Evolutionary conservation across 2,329 filamentous ascomycete genomes (phyloP).

Genomic region (Trichoderma arundinaceum): DNA sequence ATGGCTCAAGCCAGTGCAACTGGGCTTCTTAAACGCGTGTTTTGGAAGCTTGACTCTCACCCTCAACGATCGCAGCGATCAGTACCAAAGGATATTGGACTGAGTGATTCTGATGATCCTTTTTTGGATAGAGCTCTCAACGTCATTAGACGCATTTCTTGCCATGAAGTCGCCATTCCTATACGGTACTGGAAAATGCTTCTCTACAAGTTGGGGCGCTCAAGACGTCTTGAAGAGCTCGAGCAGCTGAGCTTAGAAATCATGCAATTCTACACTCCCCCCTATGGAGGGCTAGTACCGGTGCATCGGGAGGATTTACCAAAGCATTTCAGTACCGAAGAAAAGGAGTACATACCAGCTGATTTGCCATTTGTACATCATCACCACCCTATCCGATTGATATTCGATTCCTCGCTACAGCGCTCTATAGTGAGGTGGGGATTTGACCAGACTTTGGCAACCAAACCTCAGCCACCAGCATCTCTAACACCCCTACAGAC

Average conservation of each 20-base stretch:
- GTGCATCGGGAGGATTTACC: constrained; percentile 54
- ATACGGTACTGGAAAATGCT: constrained; percentile 51
- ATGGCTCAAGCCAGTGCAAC: constrained; percentile 41
- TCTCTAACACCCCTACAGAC: constrained; percentile 28
- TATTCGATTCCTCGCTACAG: constrained; percentile 52
- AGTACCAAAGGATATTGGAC: background rate
- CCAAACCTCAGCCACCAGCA: constrained; percentile 33
- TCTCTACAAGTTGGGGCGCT: constrained; percentile 51
- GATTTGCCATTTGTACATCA: constrained; percentile 51
- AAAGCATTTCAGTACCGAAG: constrained; percentile 7
- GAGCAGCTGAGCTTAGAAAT: constrained; percentile 53
- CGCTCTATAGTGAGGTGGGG: constrained; percentile 52
- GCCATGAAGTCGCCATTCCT: constrained; percentile 46
- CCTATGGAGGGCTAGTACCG: constrained; percentile 46
- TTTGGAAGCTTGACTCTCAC: constrained; percentile 41
- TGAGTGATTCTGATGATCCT: constrained; percentile 31
- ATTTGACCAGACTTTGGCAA: constrained; percentile 48
- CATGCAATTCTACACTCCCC: constrained; percentile 47
- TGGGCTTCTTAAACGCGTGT: constrained; percentile 38
- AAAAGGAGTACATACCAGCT: constrained; percentile 40
- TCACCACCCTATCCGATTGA: constrained; percentile 53
- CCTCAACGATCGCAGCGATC: constrained; percentile 9
- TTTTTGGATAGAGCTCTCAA: constrained; percentile 43
- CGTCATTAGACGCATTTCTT: constrained; percentile 40
- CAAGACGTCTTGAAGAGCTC: constrained; percentile 53